Evolutionary conservation across 176 grass and related monocot species (phyloP).

Genomic region (Panicum miliaceum): DNA sequence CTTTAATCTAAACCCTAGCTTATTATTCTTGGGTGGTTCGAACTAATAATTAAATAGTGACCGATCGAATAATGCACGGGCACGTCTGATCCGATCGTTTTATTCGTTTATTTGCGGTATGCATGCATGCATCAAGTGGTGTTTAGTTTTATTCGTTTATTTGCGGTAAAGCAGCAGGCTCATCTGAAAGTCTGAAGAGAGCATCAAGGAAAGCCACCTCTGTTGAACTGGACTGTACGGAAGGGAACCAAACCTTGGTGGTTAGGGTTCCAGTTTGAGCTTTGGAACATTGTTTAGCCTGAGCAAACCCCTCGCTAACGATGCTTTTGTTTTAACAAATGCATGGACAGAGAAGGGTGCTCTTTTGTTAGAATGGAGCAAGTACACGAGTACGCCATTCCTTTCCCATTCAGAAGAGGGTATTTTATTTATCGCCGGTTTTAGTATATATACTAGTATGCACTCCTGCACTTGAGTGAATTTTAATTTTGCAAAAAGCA

Average conservation of each 20-base stretch:
- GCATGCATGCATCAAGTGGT: background rate
- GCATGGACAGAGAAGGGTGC: background rate
- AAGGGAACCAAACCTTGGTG: constrained; percentile 14
- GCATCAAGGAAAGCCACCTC: constrained; percentile 20
- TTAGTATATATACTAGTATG: background rate
- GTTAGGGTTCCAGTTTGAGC: constrained; percentile 26
- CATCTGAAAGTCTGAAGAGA: background rate
- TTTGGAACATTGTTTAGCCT: constrained; percentile 22
- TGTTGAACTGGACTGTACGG: constrained; percentile 51
- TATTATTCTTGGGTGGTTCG: constrained; percentile 6
- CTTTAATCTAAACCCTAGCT: background rate
- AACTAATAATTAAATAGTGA: constrained; percentile 29
- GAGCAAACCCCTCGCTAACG: constrained; percentile 3
- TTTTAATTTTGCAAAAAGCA: background rate
- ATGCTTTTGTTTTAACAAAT: constrained; percentile 26
- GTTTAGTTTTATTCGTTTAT: constrained; percentile 36
- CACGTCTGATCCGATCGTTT: constrained; percentile 13
- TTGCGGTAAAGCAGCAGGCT: constrained; percentile 20
- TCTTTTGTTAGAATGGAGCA: background rate
- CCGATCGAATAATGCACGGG: background rate
- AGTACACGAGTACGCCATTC: background rate
- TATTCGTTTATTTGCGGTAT: background rate
- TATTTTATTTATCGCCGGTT: background rate
- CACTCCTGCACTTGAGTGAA: background rate
- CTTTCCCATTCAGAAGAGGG: background rate